These are phyloP conservation scores for Silene vulgaris DNA, from an alignment of 179 eudicot genomes.

Conservation along the genomic window DNA sequence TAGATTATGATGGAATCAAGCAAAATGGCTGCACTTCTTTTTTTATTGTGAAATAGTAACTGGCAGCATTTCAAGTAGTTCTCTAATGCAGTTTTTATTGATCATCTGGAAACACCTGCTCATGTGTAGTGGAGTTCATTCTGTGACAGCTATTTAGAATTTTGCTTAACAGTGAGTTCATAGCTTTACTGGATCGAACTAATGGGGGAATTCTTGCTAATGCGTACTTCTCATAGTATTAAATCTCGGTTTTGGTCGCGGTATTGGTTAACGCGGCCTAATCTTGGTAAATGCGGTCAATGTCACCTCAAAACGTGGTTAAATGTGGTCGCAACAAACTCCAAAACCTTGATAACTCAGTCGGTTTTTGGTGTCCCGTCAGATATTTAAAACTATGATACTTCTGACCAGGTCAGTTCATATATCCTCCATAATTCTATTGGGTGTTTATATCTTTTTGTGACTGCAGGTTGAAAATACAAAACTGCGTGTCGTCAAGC, in stretches of 20 bases:
- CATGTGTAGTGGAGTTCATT: background rate
- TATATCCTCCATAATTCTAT: background rate
- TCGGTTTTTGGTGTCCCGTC: too few relatives aligned
- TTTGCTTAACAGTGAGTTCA: background rate
- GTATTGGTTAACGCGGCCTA: too few relatives aligned
- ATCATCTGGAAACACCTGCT: background rate
- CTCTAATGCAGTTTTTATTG: background rate
- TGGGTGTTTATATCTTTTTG: constrained; percentile 5
- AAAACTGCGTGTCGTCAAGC: constrained; percentile 57
- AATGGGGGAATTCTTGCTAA: background rate
- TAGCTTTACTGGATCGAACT: background rate
- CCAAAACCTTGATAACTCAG: too few relatives aligned
- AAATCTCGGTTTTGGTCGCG: too few relatives aligned
- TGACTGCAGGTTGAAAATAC: constrained; percentile 60
- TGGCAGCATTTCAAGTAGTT: background rate
- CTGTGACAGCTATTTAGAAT: background rate
- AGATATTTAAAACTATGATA: too few relatives aligned
- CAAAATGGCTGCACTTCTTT: background rate
- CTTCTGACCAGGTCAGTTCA: background rate
- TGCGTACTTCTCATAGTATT: background rate
- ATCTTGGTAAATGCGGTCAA: too few relatives aligned
- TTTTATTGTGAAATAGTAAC: background rate
- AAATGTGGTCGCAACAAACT: too few relatives aligned
- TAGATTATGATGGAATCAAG: background rate
- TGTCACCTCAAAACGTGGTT: too few relatives aligned